Evolutionary conservation across 1,284 basidiomycete species (phyloP).

Genomic region (Athelia psychrophila): DNA sequence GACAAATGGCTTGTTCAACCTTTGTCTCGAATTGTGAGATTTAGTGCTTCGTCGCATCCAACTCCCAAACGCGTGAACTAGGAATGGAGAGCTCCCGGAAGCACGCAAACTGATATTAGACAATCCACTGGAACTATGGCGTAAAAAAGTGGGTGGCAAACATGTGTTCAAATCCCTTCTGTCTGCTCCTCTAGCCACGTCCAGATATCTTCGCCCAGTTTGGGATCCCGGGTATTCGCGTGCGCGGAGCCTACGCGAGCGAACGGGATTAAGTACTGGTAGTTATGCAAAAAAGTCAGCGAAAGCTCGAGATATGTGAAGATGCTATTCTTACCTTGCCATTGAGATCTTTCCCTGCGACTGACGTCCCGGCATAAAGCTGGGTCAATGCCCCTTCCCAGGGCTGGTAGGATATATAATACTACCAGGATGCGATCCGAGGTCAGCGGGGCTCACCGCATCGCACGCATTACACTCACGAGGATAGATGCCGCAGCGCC

Average conservation of each 20-base stretch:
- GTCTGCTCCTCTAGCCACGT: slow-evolving; percentile 39
- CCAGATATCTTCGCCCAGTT: slow-evolving; percentile 33
- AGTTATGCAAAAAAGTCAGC: slow-evolving; percentile 1
- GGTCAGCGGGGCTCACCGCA: background rate
- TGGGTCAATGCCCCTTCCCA: slow-evolving; percentile 36
- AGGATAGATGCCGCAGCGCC: slow-evolving; percentile 10
- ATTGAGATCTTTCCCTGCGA: slow-evolving; percentile 32
- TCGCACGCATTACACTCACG: slow-evolving; percentile 6
- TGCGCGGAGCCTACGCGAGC: slow-evolving; percentile 31
- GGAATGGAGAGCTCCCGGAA: too few relatives aligned
- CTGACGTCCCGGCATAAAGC: slow-evolving; percentile 48
- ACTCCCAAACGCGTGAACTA: too few relatives aligned
- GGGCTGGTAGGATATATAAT: slow-evolving; percentile 21
- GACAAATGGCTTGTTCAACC: too few relatives aligned
- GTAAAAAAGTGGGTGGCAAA: too few relatives aligned
- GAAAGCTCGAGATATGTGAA: background rate
- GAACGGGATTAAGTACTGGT: slow-evolving; percentile 46
- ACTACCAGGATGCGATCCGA: slow-evolving; percentile 11
- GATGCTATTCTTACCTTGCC: slow-evolving; percentile 30
- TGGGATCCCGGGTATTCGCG: slow-evolving; percentile 29
- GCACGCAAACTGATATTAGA: too few relatives aligned
- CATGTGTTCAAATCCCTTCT: background rate
- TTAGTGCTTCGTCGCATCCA: too few relatives aligned
- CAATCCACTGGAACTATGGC: too few relatives aligned
- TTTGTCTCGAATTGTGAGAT: too few relatives aligned